A percentile compares a stretch with the other conserved stretches of the same genome.
phyloP scores from a whole-genome alignment of 1,139 yeast species.

The Sugiyamaella japonica region DNA sequence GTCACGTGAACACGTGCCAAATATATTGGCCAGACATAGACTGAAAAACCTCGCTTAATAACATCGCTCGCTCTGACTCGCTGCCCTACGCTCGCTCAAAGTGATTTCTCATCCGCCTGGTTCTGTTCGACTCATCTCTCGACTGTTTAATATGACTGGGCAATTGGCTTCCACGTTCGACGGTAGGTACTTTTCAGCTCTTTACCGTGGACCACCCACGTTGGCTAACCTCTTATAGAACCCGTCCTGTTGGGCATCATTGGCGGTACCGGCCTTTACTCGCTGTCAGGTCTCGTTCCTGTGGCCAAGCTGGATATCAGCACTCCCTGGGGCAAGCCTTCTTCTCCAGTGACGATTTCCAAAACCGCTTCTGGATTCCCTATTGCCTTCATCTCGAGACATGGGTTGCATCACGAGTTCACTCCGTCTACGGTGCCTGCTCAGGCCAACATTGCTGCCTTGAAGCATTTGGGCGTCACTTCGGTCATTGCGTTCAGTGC shows the following conservation, averaged over 20 bases:
- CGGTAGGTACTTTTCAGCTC: conserved; percentile 20
- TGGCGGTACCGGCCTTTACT: conserved; percentile 98
- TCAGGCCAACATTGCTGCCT: conserved; percentile 93
- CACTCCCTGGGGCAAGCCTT: conserved; percentile 98
- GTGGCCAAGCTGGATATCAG: conserved; percentile 77
- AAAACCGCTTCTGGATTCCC: conserved; percentile 73
- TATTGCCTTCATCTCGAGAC: conserved; percentile 93
- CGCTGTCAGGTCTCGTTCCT: conserved; percentile 75
- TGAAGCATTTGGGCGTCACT: conserved; percentile 81
- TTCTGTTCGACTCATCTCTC: background rate
- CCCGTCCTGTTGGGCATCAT: conserved; percentile 81
- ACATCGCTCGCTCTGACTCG: background rate
- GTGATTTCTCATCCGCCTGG: background rate
- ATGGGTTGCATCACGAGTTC: conserved; percentile 84
- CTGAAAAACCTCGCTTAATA: background rate
- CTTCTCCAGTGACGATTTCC: conserved; percentile 89
- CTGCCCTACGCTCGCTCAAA: background rate
- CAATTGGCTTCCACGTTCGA: conserved; percentile 27
- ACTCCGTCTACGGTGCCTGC: conserved; percentile 92
- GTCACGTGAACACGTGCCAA: conserved; percentile 16
- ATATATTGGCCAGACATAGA: background rate
- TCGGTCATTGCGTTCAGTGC: conserved; percentile 93
- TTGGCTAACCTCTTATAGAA: conserved; percentile 41
- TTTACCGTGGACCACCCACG: too few species aligned
- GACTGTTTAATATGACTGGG: conserved; percentile 7